These are phyloP conservation scores for Pezicula neosporulosa DNA, from an alignment of 2,329 filamentous ascomycete genomes.

Conservation along the genomic window DNA sequence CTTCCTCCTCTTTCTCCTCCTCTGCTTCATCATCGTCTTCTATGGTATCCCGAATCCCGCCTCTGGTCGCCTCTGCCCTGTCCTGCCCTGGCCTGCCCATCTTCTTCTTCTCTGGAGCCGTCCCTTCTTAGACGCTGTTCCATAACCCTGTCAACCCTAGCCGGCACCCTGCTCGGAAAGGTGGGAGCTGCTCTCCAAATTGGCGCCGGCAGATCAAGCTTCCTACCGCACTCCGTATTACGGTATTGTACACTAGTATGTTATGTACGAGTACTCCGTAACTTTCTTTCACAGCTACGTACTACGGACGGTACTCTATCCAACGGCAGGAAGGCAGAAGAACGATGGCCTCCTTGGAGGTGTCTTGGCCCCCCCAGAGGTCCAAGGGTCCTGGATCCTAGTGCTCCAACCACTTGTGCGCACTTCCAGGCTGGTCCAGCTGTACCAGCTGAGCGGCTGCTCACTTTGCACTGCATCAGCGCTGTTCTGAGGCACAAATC, in stretches of 20 bases:
- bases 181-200: slow-evolving; percentile 10
- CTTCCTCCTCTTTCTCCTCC: not conserved
- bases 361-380: not conserved
- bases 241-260: no score
- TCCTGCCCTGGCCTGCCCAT: no score
- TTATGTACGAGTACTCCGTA: no score
- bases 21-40: no score
- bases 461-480: slow-evolving; percentile 17
- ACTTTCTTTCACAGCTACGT: not conserved
- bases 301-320: no score
- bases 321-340: no score
- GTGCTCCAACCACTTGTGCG: not conserved
- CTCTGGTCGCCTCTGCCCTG: no score
- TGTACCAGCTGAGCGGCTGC: slow-evolving; percentile 8
- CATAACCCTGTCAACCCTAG: not conserved
- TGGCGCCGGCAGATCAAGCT: slow-evolving; percentile 21
- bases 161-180: slow-evolving; percentile 6
- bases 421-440: not conserved
- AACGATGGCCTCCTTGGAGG: no score
- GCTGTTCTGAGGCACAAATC: slow-evolving; percentile 15
- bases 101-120: slow-evolving; percentile 1
- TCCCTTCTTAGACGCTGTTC: slow-evolving; percentile 6
- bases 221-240: not conserved
- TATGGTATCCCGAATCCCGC: no score
- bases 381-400: not conserved